Evolutionary conservation across 345 rosid genomes (phyloP), one percentile per base, ranked within the genome.

Genomic region (Brassica rapa): DNA sequence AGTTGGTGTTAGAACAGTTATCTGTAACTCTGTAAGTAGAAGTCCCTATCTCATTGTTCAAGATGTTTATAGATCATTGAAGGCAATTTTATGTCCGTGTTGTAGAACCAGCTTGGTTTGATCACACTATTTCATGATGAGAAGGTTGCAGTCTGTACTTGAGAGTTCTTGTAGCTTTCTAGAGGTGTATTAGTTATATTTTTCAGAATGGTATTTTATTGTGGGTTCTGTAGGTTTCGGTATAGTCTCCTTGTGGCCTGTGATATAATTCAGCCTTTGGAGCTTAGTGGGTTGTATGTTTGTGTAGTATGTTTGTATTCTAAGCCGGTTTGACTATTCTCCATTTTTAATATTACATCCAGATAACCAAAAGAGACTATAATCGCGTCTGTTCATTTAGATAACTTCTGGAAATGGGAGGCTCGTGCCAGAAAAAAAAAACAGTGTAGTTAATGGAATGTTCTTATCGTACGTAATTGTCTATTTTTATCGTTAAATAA

Each of bases 381-480:
- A 41, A 27, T 27, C 10, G 21, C 9, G 21, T 16, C n/a, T 6
- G 30, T 11, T 68, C 30, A 30, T 29, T 27, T 61, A 46, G 51
- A 43, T 46, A 12, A 27, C 49, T 61, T 23, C 25, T 10, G 2
- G 56, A n/a, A 6, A 33, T 64, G 55, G 51, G 71, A 70, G 35
- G 65, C 63, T 51, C 46, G 27, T 70, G 65, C 23, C n/a, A 53
- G 7, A 5, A 23, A 9, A 29, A 56, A 32, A 21, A 19, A 23
- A 19, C 14, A 43, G 30, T 66, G 49, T 43, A 69, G 33, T 46
- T 62, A 56, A 62, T 62, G 68, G 51, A 29, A 41, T 29, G 60
- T 67, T 60, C 62, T 10, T 60, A 9, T 37, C 27, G 14, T 23
- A 37, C 3, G 19, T 68, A 21, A 66, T 56, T 21, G 8, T 23